Percentiles rank a stretch among this genome's conserved stretches.
phyloP scores from a whole-genome alignment of 257 asterid genomes.

The Gentiana macrophylla region DNA sequence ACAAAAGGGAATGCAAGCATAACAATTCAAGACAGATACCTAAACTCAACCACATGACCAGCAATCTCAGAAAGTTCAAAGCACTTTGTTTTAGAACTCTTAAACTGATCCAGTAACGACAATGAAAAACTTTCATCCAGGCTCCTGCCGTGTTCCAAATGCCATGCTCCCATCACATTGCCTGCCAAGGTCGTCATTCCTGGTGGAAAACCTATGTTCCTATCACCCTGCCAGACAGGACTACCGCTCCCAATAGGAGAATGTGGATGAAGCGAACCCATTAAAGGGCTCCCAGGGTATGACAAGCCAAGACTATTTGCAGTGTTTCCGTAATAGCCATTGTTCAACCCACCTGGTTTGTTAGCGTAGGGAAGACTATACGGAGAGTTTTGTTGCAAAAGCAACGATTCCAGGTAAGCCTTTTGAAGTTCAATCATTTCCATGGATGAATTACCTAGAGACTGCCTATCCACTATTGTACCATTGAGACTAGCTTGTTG shows the following conservation, averaged over 20 bases:
- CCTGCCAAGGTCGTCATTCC: constrained; percentile 37
- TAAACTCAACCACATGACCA: constrained; percentile 83
- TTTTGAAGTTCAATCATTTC: constrained; percentile 56
- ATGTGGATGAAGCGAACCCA: constrained; percentile 27
- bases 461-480: constrained; percentile 26
- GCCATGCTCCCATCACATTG: constrained; percentile 45
- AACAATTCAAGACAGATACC: constrained; percentile 26
- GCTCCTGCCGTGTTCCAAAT: constrained; percentile 31
- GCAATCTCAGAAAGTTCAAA: constrained; percentile 70
- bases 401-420: constrained; percentile 42
- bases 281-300: constrained; percentile 44
- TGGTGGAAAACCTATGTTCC: constrained; percentile 32
- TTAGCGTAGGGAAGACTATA: constrained; percentile 34
- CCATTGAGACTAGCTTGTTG: constrained; percentile 33
- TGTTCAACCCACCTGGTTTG: constrained; percentile 20
- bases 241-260: constrained; percentile 39
- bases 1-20: not conserved
- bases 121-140: constrained; percentile 42
- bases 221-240: constrained; percentile 38
- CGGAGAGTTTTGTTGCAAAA: constrained; percentile 42
- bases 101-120: constrained; percentile 65
- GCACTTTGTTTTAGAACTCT: constrained; percentile 56
- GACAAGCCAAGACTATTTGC: constrained; percentile 35
- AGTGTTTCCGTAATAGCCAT: constrained; percentile 47
- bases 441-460: constrained; percentile 28